Conservation (phyloP, 164 flowering plant species). For the Buxus sempervirens region DNA sequence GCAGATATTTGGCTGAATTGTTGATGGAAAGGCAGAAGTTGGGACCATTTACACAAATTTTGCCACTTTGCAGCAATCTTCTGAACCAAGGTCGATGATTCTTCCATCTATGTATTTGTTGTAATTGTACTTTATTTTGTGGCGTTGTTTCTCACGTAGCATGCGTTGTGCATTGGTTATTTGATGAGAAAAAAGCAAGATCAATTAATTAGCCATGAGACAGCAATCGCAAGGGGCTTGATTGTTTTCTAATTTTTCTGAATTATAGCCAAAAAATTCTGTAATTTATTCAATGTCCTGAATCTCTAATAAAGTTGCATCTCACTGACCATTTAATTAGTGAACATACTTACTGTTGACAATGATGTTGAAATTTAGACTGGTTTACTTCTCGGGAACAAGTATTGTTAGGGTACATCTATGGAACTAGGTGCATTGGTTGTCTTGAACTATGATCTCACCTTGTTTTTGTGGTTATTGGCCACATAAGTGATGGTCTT, state of each 20-base stretch:
- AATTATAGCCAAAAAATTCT: background rate
- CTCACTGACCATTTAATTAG: background rate
- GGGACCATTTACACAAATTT: slow-evolving; percentile 69
- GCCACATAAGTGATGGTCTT: too few relatives aligned
- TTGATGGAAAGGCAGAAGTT: slow-evolving; percentile 74
- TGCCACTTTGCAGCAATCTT: slow-evolving; percentile 65
- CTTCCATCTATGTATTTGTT: background rate
- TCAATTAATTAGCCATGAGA: background rate
- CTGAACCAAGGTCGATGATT: slow-evolving; percentile 58
- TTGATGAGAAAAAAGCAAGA: background rate
- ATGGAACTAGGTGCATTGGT: too few relatives aligned
- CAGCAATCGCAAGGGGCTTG: background rate
- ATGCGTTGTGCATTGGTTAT: background rate
- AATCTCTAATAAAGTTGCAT: background rate
- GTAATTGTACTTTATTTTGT: background rate
- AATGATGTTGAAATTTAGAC: background rate
- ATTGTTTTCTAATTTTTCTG: background rate
- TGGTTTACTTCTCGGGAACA: background rate
- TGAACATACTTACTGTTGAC: background rate
- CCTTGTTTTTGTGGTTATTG: background rate
- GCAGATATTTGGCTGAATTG: slow-evolving; percentile 69
- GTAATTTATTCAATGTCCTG: background rate
- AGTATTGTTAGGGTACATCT: background rate
- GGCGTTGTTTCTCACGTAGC: background rate
- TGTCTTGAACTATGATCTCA: background rate